A percentile compares a stretch with the other conserved stretches of the same genome.
phyloP scores from a whole-genome alignment of 331 rosid species.

The Cucumis variabilis region DNA sequence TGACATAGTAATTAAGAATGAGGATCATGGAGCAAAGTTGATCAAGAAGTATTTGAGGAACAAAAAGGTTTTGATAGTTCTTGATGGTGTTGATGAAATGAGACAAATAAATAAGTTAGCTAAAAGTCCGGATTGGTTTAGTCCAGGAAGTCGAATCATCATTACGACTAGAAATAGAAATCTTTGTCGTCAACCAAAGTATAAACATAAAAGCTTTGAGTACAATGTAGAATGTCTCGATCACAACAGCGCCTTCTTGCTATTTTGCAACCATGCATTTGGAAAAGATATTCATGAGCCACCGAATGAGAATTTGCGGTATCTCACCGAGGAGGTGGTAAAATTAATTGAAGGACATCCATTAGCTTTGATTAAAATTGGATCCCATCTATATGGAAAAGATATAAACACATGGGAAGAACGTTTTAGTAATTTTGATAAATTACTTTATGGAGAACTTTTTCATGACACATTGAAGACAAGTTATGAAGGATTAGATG shows the following conservation, averaged over 20 bases:
- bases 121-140: slow-evolving; percentile 48
- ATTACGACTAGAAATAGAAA: slow-evolving; percentile 47
- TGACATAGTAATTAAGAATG: too few species aligned
- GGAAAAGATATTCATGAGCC: too few species aligned
- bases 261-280: too few species aligned
- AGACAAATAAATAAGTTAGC: slow-evolving; percentile 28
- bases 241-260: too few species aligned
- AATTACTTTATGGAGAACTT: not conserved
- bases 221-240: too few species aligned
- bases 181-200: too few species aligned
- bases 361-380: not conserved
- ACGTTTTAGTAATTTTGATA: not conserved
- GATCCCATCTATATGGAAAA: not conserved
- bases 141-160: slow-evolving; percentile 50
- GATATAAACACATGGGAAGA: not conserved
- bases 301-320: too few species aligned
- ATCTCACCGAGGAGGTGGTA: too few species aligned
- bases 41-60: too few species aligned
- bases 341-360: not conserved
- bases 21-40: too few species aligned
- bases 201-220: slow-evolving; percentile 17
- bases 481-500: not conserved
- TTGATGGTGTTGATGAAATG: slow-evolving; percentile 35
- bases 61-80: too few species aligned
- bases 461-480: not conserved